These are phyloP conservation scores for Xylaria palmicola DNA, from an alignment of 495 filamentous ascomycete genomes.

Conservation along the genomic window DNA sequence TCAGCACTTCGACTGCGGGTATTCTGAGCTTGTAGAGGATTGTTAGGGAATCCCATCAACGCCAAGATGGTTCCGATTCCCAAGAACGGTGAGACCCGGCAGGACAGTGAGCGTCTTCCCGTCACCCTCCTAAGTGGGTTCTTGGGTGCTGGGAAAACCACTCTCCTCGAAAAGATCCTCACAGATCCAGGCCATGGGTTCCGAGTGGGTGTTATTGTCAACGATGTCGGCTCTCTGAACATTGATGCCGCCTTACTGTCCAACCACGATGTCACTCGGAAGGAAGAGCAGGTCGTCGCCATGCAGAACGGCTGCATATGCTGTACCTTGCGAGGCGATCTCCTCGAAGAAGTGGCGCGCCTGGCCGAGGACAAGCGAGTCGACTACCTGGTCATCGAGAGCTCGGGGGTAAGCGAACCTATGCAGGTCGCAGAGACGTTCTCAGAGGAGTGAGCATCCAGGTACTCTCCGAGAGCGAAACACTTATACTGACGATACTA, in stretches of 20 bases:
- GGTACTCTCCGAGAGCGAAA: constrained; percentile 24
- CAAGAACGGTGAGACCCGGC: background rate
- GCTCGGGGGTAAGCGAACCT: constrained; percentile 60
- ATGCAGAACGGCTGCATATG: constrained; percentile 65
- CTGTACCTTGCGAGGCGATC: constrained; percentile 58
- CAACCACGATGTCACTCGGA: constrained; percentile 44
- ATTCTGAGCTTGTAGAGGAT: background rate
- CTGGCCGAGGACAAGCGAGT: constrained; percentile 49
- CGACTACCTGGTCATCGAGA: constrained; percentile 61
- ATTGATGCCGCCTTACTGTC: constrained; percentile 57
- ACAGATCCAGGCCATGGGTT: constrained; percentile 51
- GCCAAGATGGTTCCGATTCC: background rate
- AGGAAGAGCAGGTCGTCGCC: constrained; percentile 57
- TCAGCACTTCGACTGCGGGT: background rate
- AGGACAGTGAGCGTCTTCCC: constrained; percentile 21
- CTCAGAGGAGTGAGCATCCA: constrained; percentile 47
- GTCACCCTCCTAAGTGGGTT: constrained; percentile 33
- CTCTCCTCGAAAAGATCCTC: constrained; percentile 56
- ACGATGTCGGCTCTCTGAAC: constrained; percentile 57
- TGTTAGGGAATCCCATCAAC: background rate
- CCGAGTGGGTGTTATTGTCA: constrained; percentile 57
- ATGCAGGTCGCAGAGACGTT: constrained; percentile 65
- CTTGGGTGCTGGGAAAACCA: constrained; percentile 56
- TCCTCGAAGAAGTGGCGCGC: constrained; percentile 53
- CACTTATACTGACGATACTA: background rate